Percentiles rank a stretch among this genome's conserved stretches.
These are phyloP conservation scores for Talinum fruticosum DNA, from an alignment of 148 eudicot genomes.

Conservation along the genomic window DNA sequence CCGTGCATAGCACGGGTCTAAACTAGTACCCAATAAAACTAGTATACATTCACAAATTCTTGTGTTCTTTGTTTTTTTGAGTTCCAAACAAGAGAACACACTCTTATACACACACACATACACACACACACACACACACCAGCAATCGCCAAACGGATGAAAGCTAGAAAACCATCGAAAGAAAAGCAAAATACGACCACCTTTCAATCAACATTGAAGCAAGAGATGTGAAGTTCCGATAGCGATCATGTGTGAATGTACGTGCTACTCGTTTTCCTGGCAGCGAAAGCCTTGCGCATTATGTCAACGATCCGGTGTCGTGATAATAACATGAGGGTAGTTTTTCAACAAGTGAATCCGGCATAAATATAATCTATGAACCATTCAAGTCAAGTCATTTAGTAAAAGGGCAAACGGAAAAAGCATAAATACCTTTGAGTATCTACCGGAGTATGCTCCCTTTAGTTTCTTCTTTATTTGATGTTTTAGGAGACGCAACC, in stretches of 20 bases:
- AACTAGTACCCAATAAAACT: too few species aligned
- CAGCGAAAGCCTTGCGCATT: conserved; percentile 25
- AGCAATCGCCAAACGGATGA: background rate
- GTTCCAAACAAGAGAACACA: background rate
- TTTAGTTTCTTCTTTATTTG: background rate
- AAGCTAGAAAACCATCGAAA: background rate
- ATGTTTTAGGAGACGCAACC: background rate
- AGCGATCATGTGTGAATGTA: too few species aligned
- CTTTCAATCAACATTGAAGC: too few species aligned
- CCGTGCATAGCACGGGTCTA: too few species aligned
- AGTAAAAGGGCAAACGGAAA: background rate
- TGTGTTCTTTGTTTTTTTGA: too few species aligned
- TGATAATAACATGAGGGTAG: background rate
- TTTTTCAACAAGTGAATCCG: background rate
- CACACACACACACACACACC: background rate
- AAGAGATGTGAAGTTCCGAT: background rate
- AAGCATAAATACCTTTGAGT: background rate
- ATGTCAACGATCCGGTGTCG: conserved; percentile 29
- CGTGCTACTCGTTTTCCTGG: background rate
- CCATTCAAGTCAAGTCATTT: background rate
- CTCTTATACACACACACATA: too few species aligned
- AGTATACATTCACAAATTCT: too few species aligned
- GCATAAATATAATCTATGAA: too few species aligned
- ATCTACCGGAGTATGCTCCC: background rate
- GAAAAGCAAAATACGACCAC: background rate